Base-by-base conservation (phyloP, 768 basidiomycete species). In the Pleurotus djamor region DNA sequence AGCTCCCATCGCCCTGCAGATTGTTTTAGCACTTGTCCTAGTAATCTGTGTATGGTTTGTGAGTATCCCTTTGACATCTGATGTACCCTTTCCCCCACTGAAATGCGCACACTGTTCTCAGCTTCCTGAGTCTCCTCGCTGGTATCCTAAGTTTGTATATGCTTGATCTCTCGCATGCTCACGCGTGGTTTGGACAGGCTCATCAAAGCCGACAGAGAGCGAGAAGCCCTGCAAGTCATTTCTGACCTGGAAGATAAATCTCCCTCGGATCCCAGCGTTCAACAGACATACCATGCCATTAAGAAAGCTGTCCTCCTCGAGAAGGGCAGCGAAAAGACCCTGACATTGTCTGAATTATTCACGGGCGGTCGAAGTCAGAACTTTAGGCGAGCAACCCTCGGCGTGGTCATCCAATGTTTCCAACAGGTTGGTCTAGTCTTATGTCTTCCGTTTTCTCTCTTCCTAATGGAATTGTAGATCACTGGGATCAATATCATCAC, bases 401-500 rank as follows among this genome's bases (percentile, higher is more conserved):
- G 82, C 2, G 73, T 87, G 17, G 70, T 80, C 49, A 80, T 81
- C 49, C 87, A 88, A 64, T 83, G 83, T 66, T 87, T 87, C 74
- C 85, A 88, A 67, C 87, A 88, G 68, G 74, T 73, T 28, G 52
- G 37, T 6, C 10, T 43, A 47, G 13, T 50, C 0, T 16, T 21
- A 33, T 2, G 21, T 28, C 17, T 45, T 33, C 17, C 35, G 16
- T 28, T 16, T 9, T 12, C 17, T 17, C 12, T 28, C 1, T 36
- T 10, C 45, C 35, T 38, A 44, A 16, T 37, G 35, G 35, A 9
- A 36, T 28, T 38, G 10, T 28, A 74, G 73, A 85, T 88, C 34
- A 82, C 83, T 4, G 86, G 86, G 5, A 85, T 86, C 69, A 87
- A 85, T 66, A 67, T 88, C 59, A 86, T 88, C 67, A 86, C 83